Evolutionary conservation across 2,329 filamentous ascomycete genomes (phyloP), one percentile per base, ranked within the genome.

Genomic region (Thelonectria discophora): DNA sequence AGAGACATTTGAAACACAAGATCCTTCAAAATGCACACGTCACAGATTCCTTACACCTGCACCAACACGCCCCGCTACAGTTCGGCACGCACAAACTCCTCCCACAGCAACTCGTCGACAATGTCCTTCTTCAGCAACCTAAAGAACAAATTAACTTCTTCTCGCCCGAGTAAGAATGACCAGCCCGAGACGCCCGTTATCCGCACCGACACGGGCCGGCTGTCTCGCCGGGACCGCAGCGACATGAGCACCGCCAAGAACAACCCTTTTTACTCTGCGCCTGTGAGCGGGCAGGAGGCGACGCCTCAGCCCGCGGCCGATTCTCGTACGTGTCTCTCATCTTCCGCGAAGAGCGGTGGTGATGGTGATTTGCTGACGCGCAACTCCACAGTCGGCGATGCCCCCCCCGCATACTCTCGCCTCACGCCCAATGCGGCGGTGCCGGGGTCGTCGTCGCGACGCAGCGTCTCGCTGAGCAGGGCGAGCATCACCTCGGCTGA

Each of bases 401-500:
- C 75, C 6, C 77, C 77, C 20, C 79, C 79, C 5, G 73, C 78
- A 18, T 79, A 60, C 17, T 79, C 54, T 69, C 70, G 21, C 30
- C 60, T 3, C 18, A 17, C 61, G 17, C 39, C 47, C 45, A 57
- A 62, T 46, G 67, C 67, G 12, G 55, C 65, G n/a, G n/a, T n/a
- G n/a, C 37, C 66, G n/a, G n/a, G n/a, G n/a, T n/a, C n/a, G n/a
- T n/a, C 48, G 12, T 2, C 27, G 17, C 61, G 54, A 11, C 66
- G 66, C 9, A 58, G 37, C 21, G 55, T 32, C 17, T 69, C 63
- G 7, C 63, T 66, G 3, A 67, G 61, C 12, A 24, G 68, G 15
- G 63, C 73, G n/a, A 74, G 66, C 45, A 67, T 79, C 63, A 75
- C 74, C 7, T 77, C 75, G 9, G 76, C 78, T 20, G 88, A 93